Evolutionary conservation across 352 stramenopile species (phyloP).

Genomic region (Pythium phragmitis): DNA sequence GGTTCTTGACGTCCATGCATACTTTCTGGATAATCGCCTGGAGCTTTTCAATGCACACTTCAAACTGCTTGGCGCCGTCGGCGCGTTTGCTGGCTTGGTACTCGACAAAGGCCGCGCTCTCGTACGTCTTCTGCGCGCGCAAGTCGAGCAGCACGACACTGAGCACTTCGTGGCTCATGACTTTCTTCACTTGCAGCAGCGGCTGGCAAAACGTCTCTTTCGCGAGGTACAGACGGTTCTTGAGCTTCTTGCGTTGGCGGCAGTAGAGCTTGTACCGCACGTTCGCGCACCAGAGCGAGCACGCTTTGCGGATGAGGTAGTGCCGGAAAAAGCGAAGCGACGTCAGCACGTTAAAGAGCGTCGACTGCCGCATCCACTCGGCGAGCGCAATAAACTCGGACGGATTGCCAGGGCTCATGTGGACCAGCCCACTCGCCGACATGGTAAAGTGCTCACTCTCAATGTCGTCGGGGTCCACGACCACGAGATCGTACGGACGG

Average conservation of each 20-base stretch:
- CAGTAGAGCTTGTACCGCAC: constrained; percentile 91
- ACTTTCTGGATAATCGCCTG: constrained; percentile 89
- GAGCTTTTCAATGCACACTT: constrained; percentile 90
- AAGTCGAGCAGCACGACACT: constrained; percentile 82
- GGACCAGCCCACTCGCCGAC: constrained; percentile 82
- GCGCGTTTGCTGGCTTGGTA: constrained; percentile 85
- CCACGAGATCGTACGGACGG: constrained; percentile 91
- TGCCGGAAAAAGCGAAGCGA: constrained; percentile 94
- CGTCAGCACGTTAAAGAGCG: constrained; percentile 94
- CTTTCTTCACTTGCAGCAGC: constrained; percentile 88
- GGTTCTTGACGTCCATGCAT: constrained; percentile 88
- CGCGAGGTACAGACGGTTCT: constrained; percentile 83
- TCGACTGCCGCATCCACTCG: constrained; percentile 94
- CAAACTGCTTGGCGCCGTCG: constrained; percentile 90
- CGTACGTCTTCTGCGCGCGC: constrained; percentile 88
- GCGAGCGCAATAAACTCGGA: constrained; percentile 93
- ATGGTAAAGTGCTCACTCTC: constrained; percentile 91
- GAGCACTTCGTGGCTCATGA: constrained; percentile 83
- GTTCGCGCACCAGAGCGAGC: constrained; percentile 87
- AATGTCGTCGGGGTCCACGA: constrained; percentile 82
- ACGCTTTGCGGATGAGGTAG: constrained; percentile 92
- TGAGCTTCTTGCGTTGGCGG: constrained; percentile 85
- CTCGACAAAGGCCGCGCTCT: constrained; percentile 87
- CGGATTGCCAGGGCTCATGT: constrained; percentile 66
- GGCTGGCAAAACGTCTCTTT: constrained; percentile 90